phyloP scores from a whole-genome alignment of 805 yeast species.

The Lipomyces oligophaga region DNA sequence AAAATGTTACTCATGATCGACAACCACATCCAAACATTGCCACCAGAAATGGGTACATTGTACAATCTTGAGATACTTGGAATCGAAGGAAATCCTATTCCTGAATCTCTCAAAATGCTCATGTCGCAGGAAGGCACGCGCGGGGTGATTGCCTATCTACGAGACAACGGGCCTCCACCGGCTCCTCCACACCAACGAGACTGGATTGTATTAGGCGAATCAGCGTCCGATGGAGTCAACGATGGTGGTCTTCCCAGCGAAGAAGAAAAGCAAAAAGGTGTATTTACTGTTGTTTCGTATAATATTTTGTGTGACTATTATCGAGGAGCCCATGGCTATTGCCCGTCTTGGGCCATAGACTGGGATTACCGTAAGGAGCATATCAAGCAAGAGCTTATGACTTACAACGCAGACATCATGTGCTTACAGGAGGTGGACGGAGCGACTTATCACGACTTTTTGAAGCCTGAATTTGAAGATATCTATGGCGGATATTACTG shows the following conservation, averaged over 20 bases:
- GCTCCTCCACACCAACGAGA: conserved; percentile 68
- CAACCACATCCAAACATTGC: conserved; percentile 70
- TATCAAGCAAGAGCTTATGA: conserved; percentile 67
- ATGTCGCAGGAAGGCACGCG: conserved; percentile 80
- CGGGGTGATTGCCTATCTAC: conserved; percentile 70
- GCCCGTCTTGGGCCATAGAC: conserved; percentile 94
- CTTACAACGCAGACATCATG: conserved; percentile 66
- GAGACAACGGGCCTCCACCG: conserved; percentile 75
- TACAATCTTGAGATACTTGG: conserved; percentile 85
- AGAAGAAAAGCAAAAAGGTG: no score
- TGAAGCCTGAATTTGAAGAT: conserved; percentile 70
- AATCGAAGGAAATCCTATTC: conserved; percentile 87
- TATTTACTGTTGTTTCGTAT: conserved; percentile 78
- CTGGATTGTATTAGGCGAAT: conserved; percentile 77
- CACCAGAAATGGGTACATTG: conserved; percentile 79
- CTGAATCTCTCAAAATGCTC: conserved; percentile 57
- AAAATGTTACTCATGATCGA: conserved; percentile 84
- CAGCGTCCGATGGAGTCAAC: conserved; percentile 50
- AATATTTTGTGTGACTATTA: conserved; percentile 94
- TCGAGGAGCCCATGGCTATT: conserved; percentile 88
- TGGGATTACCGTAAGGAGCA: conserved; percentile 87
- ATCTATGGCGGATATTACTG: conserved; percentile 83
- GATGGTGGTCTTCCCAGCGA: no score
- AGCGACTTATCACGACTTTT: conserved; percentile 75
- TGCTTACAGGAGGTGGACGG: conserved; percentile 97